Percentiles rank a stretch among this genome's conserved stretches.
These are phyloP conservation scores for Curvularia verruculosa DNA, from an alignment of 2,329 filamentous ascomycete genomes.

Conservation along the genomic window DNA sequence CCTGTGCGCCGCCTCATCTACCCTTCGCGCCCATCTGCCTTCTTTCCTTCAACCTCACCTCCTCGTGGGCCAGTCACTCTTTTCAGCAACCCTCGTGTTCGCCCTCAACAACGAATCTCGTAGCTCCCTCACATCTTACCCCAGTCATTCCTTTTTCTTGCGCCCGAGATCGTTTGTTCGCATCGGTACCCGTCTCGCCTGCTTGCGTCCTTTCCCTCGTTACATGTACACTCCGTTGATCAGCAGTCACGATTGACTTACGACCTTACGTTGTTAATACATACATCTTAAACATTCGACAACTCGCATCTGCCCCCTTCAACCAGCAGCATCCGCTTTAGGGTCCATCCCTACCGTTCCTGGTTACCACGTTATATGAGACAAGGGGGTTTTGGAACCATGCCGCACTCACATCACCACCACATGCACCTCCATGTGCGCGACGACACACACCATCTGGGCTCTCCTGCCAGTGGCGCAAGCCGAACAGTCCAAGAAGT, in stretches of 20 bases:
- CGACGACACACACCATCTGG: slow-evolving; percentile 27
- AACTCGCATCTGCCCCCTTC: slow-evolving; percentile 6
- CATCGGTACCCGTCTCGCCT: slow-evolving; percentile 18
- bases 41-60: slow-evolving; percentile 43
- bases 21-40: slow-evolving; percentile 36
- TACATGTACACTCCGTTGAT: slow-evolving; percentile 16
- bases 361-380: slow-evolving; percentile 25
- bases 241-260: slow-evolving; percentile 37
- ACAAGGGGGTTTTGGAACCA: slow-evolving; percentile 26
- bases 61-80: slow-evolving; percentile 40
- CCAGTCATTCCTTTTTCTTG: slow-evolving; percentile 50
- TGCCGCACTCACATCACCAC: slow-evolving; percentile 41
- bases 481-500: slow-evolving; percentile 27
- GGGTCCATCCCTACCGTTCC: slow-evolving; percentile 26
- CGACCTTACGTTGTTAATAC: slow-evolving; percentile 48
- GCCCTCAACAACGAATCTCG: slow-evolving; percentile 23
- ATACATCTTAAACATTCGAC: slow-evolving; percentile 15
- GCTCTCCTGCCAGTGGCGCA: slow-evolving; percentile 19
- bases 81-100: slow-evolving; percentile 31
- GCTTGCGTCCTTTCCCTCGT: slow-evolving; percentile 22
- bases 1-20: slow-evolving; percentile 41
- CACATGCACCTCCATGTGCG: slow-evolving; percentile 41
- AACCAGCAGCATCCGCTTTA: slow-evolving; percentile 21
- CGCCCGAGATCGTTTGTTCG: slow-evolving; percentile 31
- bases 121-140: slow-evolving; percentile 41